Base-by-base conservation (phyloP, 2,329 filamentous ascomycete species). In the Madurella fahalii region DNA sequence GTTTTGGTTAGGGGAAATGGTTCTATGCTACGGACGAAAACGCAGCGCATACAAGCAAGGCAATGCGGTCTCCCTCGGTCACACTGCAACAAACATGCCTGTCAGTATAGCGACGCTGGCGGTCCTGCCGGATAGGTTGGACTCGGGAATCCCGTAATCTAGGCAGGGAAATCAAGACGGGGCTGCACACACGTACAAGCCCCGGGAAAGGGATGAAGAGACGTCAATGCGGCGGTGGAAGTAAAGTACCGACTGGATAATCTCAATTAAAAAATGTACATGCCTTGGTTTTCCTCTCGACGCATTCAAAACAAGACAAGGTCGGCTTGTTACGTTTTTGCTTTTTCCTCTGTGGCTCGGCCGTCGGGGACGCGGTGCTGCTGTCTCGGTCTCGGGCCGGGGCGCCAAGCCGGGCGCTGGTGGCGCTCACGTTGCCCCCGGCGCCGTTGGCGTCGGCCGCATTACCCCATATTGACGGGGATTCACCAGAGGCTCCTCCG, bases 281-380 rank as follows among this genome's bases (percentile, higher is more conserved):
- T 68, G 86, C 86, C 78, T 90, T 92, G 20, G 88, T 92, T 73
- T 92, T 92, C 62, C 88, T 78, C 71, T 90, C 87, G 18, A 92
- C 89, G 66, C 89, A 93, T 68, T 90, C 87, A 58, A 85, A 81
- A 65, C 89, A 92, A 47, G 86, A 90, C 58, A 92, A 68, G 1
- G 88, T 92, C 3, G 89, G 89, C 69, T 93, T 93, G 72, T 93
- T 93, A 46, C 89, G 82, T 74, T 88, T 91, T 73, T 92, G 88
- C 72, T 87, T 90, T 74, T 88, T 89, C 69, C 74, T 79, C 11
- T 73, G 67, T n/a, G 74, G 77, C 42, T 74, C 66, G 0, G 55
- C 48, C 9, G 59, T 54, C 1, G 66, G 64, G 8, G 65, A 68
- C 8, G 62, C 59, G 7, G 58, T 59, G 45, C 58, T 65, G 41